phyloP scores from a whole-genome alignment of 331 rosid genomes.

The Acacia pycnantha region DNA sequence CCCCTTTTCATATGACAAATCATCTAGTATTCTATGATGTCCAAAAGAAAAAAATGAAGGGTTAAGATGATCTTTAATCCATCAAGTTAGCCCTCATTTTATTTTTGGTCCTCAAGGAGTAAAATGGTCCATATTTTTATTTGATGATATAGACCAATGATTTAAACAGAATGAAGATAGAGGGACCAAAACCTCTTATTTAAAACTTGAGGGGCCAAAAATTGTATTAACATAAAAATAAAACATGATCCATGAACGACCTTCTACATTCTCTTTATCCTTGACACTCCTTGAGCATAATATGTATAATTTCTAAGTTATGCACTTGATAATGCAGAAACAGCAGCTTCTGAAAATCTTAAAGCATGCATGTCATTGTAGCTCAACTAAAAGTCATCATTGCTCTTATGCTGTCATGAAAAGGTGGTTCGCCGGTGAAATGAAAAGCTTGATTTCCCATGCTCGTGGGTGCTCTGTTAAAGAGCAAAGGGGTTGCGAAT shows the following conservation, averaged over 20 bases:
- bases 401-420: conserved; percentile 28
- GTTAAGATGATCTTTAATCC: too few relatives aligned
- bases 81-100: too few relatives aligned
- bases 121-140: too few relatives aligned
- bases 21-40: not conserved
- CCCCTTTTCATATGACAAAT: not conserved
- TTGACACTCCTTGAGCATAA: not conserved
- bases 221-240: too few relatives aligned
- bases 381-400: conserved; percentile 11
- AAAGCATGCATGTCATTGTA: conserved; percentile 38
- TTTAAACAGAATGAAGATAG: too few relatives aligned
- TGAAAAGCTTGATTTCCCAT: conserved; percentile 45
- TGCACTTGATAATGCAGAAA: conserved; percentile 21
- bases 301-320: not conserved
- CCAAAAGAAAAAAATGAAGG: too few relatives aligned
- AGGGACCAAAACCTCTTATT: too few relatives aligned
- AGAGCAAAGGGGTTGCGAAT: conserved; percentile 33
- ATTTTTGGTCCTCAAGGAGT: too few relatives aligned
- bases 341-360: conserved; percentile 29
- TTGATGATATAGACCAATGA: too few relatives aligned
- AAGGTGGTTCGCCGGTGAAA: not conserved
- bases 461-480: conserved; percentile 34
- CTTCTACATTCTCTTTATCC: too few relatives aligned
- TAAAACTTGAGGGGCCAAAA: too few relatives aligned
- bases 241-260: not conserved